These are phyloP conservation scores for Juncus inflexus DNA, from an alignment of 176 grass and related monocot genomes.

Conservation along the genomic window DNA sequence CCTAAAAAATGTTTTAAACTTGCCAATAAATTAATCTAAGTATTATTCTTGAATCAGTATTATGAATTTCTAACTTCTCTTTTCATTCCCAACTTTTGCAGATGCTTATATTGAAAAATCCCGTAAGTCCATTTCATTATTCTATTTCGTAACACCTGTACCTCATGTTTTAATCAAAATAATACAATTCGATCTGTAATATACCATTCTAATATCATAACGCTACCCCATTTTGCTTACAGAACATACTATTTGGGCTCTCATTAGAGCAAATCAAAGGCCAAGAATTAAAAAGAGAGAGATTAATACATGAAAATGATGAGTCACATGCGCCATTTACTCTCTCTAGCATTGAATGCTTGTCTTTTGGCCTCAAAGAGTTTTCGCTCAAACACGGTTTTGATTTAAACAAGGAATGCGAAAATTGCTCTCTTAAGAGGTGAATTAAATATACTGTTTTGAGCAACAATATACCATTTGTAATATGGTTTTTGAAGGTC, in stretches of 20 bases:
- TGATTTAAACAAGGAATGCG: conserved; percentile 16
- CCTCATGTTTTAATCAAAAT: not conserved
- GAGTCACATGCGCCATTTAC: conserved; percentile 3
- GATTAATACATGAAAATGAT: conserved; percentile 14
- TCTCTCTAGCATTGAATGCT: conserved; percentile 22
- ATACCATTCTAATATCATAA: no score
- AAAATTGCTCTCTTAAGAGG: conserved; percentile 8
- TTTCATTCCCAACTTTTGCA: conserved; percentile 14
- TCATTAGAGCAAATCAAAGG: conserved; percentile 13
- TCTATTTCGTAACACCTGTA: not conserved
- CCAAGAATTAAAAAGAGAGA: not conserved
- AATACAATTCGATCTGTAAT: not conserved
- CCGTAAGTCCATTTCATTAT: conserved; percentile 15
- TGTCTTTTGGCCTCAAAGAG: conserved; percentile 24
- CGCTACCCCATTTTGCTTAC: not conserved
- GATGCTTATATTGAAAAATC: conserved; percentile 17
- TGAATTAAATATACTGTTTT: conserved; percentile 6
- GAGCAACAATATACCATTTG: not conserved
- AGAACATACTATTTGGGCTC: conserved; percentile 24
- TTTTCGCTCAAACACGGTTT: conserved; percentile 18
- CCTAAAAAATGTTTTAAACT: not conserved
- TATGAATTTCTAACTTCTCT: not conserved
- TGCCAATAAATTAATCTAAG: not conserved
- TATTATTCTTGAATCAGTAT: no score
- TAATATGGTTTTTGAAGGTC: not conserved